Conservation (phyloP, 148 eudicot genomes). For the Dysphania ambrosioides region DNA sequence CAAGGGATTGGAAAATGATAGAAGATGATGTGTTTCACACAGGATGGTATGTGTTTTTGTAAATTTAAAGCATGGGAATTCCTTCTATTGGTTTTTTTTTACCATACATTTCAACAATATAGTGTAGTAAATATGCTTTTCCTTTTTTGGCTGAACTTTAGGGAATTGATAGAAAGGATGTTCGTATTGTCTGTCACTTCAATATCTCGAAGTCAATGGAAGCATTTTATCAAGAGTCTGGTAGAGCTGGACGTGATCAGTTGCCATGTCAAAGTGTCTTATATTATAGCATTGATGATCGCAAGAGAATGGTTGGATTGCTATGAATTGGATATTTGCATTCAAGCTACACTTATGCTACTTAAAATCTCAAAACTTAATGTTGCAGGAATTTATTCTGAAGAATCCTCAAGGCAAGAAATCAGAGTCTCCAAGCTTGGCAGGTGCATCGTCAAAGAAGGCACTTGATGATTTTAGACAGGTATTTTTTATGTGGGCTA, state of each 20-base stretch:
- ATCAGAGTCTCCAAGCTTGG: conserved; percentile 43
- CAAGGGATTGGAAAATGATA: conserved; percentile 28
- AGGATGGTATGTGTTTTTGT: conserved; percentile 72
- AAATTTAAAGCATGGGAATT: neutral
- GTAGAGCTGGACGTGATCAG: conserved; percentile 98
- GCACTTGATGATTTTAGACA: conserved; percentile 64
- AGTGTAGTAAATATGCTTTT: neutral
- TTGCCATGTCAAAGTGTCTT: conserved; percentile 70
- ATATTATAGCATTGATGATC: conserved; percentile 86
- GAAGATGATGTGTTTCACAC: conserved; percentile 37
- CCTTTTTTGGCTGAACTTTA: conserved; percentile 28
- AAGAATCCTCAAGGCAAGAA: conserved; percentile 62
- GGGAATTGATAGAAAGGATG: conserved; percentile 97
- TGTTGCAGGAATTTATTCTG: conserved; percentile 67
- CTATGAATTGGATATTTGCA: conserved; percentile 4
- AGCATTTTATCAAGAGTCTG: conserved; percentile 92
- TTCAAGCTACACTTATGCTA: conserved; percentile 9
- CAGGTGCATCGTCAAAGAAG: conserved; percentile 58
- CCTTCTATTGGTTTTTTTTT: neutral
- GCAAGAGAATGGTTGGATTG: conserved; percentile 71
- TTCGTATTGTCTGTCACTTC: conserved; percentile 84
- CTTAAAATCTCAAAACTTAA: neutral
- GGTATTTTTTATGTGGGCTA: conserved; percentile 30
- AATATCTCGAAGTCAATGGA: conserved; percentile 96
- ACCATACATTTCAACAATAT: neutral